Evolutionary conservation across 495 filamentous ascomycete species (phyloP).

Genomic region (Aspergillus nidulans): DNA sequence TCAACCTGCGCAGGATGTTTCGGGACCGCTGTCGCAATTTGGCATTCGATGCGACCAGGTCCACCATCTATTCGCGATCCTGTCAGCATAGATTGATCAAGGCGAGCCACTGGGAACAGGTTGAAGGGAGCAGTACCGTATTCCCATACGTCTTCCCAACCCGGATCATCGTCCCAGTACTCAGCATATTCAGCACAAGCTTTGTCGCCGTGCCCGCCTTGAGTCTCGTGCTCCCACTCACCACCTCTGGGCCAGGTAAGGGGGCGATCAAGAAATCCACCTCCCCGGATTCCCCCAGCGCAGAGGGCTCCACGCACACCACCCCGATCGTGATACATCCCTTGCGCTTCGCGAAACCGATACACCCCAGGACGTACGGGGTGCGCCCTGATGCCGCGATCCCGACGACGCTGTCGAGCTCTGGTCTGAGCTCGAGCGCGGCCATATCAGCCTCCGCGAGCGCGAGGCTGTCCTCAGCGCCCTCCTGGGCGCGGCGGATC

Average conservation of each 20-base stretch:
- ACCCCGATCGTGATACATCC: neutral
- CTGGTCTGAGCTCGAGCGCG: no score
- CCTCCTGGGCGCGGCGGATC: neutral
- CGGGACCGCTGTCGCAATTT: no score
- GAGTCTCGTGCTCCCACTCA: neutral
- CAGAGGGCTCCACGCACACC: neutral
- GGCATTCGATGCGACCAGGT: no score
- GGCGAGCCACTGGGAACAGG: no score
- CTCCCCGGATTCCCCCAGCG: neutral
- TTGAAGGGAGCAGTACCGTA: no score
- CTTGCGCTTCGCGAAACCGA: neutral
- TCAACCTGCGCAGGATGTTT: no score
- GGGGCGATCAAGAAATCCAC: neutral
- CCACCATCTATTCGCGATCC: no score
- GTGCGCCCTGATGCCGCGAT: neutral
- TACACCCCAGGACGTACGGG: neutral
- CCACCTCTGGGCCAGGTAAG: neutral
- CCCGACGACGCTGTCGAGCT: neutral
- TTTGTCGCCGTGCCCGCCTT: neutral
- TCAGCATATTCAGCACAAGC: slow-evolving; percentile 2
- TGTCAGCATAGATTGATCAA: no score
- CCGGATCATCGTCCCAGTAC: no score
- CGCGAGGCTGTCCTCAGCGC: neutral
- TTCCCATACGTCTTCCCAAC: no score
- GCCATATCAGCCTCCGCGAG: no score